Base-by-base conservation (phyloP, 345 rosid species). In the Dipteronia dyeriana region DNA sequence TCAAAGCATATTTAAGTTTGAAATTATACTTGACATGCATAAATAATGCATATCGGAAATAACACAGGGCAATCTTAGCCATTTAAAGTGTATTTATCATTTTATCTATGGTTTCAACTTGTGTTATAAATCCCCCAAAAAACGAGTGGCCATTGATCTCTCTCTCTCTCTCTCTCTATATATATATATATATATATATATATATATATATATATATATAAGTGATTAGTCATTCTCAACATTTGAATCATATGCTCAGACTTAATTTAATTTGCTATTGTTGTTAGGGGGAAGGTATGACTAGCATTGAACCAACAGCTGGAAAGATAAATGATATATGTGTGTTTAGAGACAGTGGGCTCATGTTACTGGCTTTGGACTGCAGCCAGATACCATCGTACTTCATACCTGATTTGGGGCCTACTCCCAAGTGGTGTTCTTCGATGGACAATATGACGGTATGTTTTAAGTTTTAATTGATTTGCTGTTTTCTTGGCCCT, bases 351-450 rank as follows among this genome's bases (percentile, higher is more conserved):
- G 87, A 85, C 78, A 96, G 98, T 77, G 99, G 99, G n/a, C 80
- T 96, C 81, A 84, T 96, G 90, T 81, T 94, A 45, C 76, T 96
- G 78, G 98, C 97, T 68, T 82, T 96, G 84, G 98, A 96, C 80
- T 70, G 91, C 82, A 83, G 95, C 87, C 87, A 88, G 82, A 94
- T 94, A 83, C 97, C 97, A 56, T 87, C 97, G 77, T 91, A 94
- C 81, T 96, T 90, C 74, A 81, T 96, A 82, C 98, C 99, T 84
- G 90, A 93, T 76, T 85, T 94, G 59, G 99, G 98, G 79, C 95
- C 99, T 85, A 93, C 96, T 74, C 99, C 99, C 57, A 92, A 89
- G 74, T 96, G 99, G 99, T 91, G 94, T 83, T 82, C 97, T 68
- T 69, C 84, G 34, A 86, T 96, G 67, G 99, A 96, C 80, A 90